Percentiles rank a stretch among this genome's conserved stretches.
Evolutionary conservation across 2,329 filamentous ascomycete species (phyloP).

Genomic region (Dryadomyces quercivorus): DNA sequence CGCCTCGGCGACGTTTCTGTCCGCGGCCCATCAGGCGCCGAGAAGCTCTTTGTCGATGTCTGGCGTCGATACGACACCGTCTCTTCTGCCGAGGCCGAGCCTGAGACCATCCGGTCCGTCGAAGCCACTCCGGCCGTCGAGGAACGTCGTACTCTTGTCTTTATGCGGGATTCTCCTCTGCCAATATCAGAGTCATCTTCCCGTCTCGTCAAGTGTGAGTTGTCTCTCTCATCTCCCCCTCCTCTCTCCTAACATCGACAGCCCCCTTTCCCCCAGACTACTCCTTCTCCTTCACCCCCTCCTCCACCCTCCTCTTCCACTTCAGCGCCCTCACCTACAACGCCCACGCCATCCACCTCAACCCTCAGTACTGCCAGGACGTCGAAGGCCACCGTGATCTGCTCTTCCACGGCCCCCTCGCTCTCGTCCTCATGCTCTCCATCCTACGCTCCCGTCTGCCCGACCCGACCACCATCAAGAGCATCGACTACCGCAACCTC

Average conservation of each 20-base stretch:
- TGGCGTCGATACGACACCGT: constrained; percentile 20
- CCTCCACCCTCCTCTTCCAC: constrained; percentile 65
- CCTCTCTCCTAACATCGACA: constrained; percentile 10
- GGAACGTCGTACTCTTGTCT: constrained; percentile 40
- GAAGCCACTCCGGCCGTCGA: constrained; percentile 21
- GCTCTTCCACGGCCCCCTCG: constrained; percentile 80
- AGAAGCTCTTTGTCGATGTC: constrained; percentile 41
- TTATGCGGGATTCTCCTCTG: constrained; percentile 26
- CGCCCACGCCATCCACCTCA: constrained; percentile 81
- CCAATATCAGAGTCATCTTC: not conserved
- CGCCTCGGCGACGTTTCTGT: constrained; percentile 15
- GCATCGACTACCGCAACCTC: constrained; percentile 68
- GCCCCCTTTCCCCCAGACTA: constrained; percentile 24
- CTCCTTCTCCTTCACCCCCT: constrained; percentile 48
- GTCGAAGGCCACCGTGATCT: constrained; percentile 64
- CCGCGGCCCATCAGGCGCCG: constrained; percentile 13
- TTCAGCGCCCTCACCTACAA: constrained; percentile 90
- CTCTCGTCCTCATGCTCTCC: constrained; percentile 63
- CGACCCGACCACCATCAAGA: constrained; percentile 26
- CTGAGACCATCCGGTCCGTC: constrained; percentile 3
- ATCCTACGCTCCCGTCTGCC: constrained; percentile 34
- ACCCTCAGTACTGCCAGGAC: constrained; percentile 54
- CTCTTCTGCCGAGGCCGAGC: not conserved
- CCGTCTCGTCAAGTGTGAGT: constrained; percentile 16
- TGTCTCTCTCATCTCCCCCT: not conserved